Percentiles rank a stretch among this genome's conserved stretches.
phyloP scores from a whole-genome alignment of 129 eudicot species.

The Pseudognaphalium luteoalbum region DNA sequence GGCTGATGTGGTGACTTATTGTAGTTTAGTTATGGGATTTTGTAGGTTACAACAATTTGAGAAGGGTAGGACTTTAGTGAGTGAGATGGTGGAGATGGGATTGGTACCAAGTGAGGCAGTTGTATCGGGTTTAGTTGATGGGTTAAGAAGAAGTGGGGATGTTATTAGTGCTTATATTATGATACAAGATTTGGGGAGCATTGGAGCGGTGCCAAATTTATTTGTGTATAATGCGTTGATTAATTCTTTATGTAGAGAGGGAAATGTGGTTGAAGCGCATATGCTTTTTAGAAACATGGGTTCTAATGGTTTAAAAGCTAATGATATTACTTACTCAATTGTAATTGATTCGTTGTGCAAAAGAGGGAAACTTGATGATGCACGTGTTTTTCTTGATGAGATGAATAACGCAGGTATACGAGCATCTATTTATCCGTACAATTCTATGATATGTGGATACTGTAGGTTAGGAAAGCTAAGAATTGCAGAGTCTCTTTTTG shows the following conservation, averaged over 20 bases:
- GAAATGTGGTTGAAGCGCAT: slow-evolving; percentile 54
- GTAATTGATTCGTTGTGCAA: slow-evolving; percentile 70
- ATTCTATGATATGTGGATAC: slow-evolving; percentile 69
- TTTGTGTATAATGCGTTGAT: slow-evolving; percentile 70
- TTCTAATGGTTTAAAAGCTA: slow-evolving; percentile 52
- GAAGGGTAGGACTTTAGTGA: slow-evolving; percentile 39
- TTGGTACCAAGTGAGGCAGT: slow-evolving; percentile 67
- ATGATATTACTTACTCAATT: slow-evolving; percentile 66
- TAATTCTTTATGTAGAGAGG: slow-evolving; percentile 65
- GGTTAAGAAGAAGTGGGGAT: slow-evolving; percentile 72
- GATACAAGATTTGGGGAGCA: slow-evolving; percentile 37
- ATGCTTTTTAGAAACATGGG: slow-evolving; percentile 57
- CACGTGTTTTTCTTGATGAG: slow-evolving; percentile 43
- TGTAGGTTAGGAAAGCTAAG: slow-evolving; percentile 62
- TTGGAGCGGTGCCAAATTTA: slow-evolving; percentile 57
- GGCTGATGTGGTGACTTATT: slow-evolving; percentile 71
- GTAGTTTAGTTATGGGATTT: slow-evolving; percentile 68
- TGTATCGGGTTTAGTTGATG: slow-evolving; percentile 70
- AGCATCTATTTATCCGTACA: slow-evolving; percentile 53
- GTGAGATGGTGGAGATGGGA: slow-evolving; percentile 71
- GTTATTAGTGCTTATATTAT: slow-evolving; percentile 51
- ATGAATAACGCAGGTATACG: slow-evolving; percentile 60
- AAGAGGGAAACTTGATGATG: slow-evolving; percentile 62
- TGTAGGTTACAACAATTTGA: slow-evolving; percentile 46
- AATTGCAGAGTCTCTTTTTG: slow-evolving; percentile 47